These are phyloP conservation scores for Sugiyamaella pinicola DNA, from an alignment of 1,139 yeast species.

Conservation along the genomic window DNA sequence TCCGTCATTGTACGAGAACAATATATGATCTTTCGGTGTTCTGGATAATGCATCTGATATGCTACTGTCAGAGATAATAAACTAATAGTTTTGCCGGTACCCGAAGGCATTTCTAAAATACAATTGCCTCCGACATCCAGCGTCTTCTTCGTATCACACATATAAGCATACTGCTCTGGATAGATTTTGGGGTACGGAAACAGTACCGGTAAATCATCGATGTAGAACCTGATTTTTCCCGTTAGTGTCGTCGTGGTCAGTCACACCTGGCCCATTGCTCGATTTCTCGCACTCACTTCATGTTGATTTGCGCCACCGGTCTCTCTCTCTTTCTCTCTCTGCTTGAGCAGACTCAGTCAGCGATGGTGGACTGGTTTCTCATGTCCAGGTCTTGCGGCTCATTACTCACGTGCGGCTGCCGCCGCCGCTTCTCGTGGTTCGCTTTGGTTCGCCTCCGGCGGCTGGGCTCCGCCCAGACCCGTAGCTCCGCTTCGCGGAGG, in stretches of 20 bases:
- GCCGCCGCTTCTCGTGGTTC: no score
- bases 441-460: no score
- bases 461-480: no score
- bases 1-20: conserved; percentile 99
- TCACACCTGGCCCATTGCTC: conserved; percentile 12
- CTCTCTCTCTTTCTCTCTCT: neutral
- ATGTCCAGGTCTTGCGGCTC: no score
- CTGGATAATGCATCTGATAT: conserved; percentile 93
- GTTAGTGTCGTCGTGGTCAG: conserved; percentile 2
- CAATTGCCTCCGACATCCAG: conserved; percentile 98
- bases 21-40: conserved; percentile 88
- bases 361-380: no score
- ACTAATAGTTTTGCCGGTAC: conserved; percentile 96
- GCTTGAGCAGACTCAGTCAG: no score
- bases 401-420: no score
- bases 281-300: conserved; percentile 10
- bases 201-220: conserved; percentile 91
- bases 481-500: no score
- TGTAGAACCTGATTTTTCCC: conserved; percentile 53
- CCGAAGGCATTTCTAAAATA: conserved; percentile 99
- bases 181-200: conserved; percentile 97
- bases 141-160: conserved; percentile 93
- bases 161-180: conserved; percentile 97
- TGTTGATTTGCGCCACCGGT: neutral
- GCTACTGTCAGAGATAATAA: conserved; percentile 88